Conservation (phyloP, 345 rosid genomes). For the Boechera retrofracta region DNA sequence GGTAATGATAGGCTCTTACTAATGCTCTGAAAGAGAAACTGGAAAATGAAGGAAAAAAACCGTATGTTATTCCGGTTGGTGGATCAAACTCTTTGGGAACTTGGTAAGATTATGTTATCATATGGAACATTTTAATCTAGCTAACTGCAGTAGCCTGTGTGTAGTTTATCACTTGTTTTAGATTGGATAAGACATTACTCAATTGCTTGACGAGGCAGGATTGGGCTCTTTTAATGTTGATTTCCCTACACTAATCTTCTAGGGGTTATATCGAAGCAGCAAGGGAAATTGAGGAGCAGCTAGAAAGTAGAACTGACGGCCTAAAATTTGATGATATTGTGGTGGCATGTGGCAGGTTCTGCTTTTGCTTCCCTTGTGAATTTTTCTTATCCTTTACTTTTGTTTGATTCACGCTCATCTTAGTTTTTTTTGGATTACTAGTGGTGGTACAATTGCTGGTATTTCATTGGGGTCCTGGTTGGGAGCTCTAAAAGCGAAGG, state of each 20-base stretch:
- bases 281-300: conserved; percentile 88
- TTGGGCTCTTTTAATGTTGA: conserved; percentile 5
- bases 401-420: conserved; percentile 24
- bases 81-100: conserved; percentile 96
- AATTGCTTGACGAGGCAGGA: neutral
- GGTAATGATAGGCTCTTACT: conserved; percentile 65
- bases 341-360: conserved; percentile 97
- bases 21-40: conserved; percentile 73
- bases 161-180: neutral
- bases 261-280: conserved; percentile 95
- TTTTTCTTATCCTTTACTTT: neutral
- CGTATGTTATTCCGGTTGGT: conserved; percentile 93
- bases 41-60: conserved; percentile 78
- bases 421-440: conserved; percentile 42
- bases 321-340: conserved; percentile 82
- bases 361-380: conserved; percentile 28
- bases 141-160: neutral
- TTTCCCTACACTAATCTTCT: neutral
- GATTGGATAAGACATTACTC: neutral
- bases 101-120: conserved; percentile 62
- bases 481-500: conserved; percentile 83
- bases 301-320: conserved; percentile 49
- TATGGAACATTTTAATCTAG: neutral
- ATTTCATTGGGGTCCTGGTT: conserved; percentile 79
- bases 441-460: conserved; percentile 95